Percentiles rank a stretch among this genome's conserved stretches.
Evolutionary conservation across 176 grass and related monocot genomes (phyloP).

Genomic region (Oryza rufipogon): DNA sequence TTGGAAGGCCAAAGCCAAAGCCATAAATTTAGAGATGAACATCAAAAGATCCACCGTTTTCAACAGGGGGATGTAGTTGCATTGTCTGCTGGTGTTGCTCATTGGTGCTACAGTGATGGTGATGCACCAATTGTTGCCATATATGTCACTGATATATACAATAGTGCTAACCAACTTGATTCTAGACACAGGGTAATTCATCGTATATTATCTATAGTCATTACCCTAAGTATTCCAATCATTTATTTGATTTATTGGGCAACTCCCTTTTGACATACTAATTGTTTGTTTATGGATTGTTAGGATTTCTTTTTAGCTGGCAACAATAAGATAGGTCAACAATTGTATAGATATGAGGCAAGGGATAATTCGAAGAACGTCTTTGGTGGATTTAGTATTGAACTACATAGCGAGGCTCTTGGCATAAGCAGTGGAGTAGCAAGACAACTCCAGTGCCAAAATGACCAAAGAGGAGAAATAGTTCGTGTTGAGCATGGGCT

Average conservation of each 20-base stretch:
- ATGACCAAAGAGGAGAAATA: slow-evolving; percentile 37
- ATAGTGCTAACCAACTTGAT: slow-evolving; percentile 45
- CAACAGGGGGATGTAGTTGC: slow-evolving; percentile 49
- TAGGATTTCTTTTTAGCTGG: slow-evolving; percentile 18
- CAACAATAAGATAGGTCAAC: neutral
- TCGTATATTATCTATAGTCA: neutral
- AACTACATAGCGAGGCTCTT: neutral
- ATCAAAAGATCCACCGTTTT: slow-evolving; percentile 50
- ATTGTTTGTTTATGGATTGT: neutral
- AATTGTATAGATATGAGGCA: neutral
- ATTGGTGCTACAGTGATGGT: slow-evolving; percentile 29
- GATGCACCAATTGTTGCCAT: neutral
- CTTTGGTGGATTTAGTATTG: neutral
- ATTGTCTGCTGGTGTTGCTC: slow-evolving; percentile 38
- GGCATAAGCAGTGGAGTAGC: slow-evolving; percentile 18
- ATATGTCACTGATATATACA: slow-evolving; percentile 35
- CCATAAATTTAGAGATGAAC: slow-evolving; percentile 40
- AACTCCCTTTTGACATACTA: neutral
- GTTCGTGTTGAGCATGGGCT: neutral
- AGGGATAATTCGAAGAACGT: neutral
- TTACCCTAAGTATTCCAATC: neutral
- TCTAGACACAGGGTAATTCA: slow-evolving; percentile 8
- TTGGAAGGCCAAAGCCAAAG: slow-evolving; percentile 33
- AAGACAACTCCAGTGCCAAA: slow-evolving; percentile 25
- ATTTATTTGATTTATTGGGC: neutral